Conservation (phyloP, 208 protist genomes). For the Trypanosomatidae sp. region DNA sequence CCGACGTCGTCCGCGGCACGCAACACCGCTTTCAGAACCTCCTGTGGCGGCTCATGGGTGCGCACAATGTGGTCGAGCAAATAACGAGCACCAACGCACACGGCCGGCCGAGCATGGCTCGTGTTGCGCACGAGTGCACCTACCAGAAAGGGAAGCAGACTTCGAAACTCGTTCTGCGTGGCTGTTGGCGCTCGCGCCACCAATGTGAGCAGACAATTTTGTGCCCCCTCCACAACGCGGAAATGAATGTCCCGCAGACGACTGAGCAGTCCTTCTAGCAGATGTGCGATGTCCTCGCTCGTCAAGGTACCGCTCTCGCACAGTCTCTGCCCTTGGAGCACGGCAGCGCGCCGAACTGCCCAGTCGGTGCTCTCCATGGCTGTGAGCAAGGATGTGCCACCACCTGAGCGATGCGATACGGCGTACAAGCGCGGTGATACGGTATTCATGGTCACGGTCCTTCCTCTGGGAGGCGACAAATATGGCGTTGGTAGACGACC, state of each 20-base stretch:
- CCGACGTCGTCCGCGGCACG: slow-evolving; percentile 6
- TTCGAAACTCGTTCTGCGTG: slow-evolving; percentile 4
- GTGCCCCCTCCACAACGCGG: slow-evolving; percentile 40
- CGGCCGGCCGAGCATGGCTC: slow-evolving; percentile 6
- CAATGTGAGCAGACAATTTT: slow-evolving; percentile 27
- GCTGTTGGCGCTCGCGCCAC: slow-evolving; percentile 2
- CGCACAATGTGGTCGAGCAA: slow-evolving; percentile 13
- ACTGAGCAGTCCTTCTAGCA: slow-evolving; percentile 18
- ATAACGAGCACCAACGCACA: slow-evolving; percentile 6
- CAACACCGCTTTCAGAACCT: slow-evolving; percentile 12
- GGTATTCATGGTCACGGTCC: neutral
- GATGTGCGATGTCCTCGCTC: neutral
- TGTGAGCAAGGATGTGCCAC: slow-evolving; percentile 7
- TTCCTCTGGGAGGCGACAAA: neutral
- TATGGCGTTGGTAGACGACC: neutral
- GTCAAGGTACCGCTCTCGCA: slow-evolving; percentile 10
- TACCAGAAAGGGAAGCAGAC: neutral
- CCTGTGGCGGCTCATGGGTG: slow-evolving; percentile 2
- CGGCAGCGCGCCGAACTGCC: slow-evolving; percentile 20
- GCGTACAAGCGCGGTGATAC: neutral
- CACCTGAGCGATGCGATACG: neutral
- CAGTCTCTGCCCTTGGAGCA: slow-evolving; percentile 4
- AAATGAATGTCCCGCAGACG: slow-evolving; percentile 58
- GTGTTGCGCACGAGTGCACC: slow-evolving; percentile 7
- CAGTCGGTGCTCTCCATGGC: slow-evolving; percentile 41